These are phyloP conservation scores for Aspergillus pseudoglaucus DNA, from an alignment of 2,329 filamentous ascomycete genomes.

Conservation along the genomic window DNA sequence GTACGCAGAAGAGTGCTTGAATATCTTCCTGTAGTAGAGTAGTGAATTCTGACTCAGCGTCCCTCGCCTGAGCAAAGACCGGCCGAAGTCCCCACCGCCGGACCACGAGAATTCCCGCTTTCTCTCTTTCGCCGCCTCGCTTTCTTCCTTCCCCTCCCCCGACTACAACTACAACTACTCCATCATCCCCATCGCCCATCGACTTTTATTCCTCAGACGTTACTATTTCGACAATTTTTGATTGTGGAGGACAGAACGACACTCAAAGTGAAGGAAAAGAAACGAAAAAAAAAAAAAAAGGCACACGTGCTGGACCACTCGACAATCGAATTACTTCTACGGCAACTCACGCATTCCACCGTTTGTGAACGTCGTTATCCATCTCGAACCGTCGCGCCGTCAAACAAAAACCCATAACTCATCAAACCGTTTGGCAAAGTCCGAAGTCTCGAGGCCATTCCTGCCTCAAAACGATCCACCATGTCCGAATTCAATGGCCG, in stretches of 20 bases:
- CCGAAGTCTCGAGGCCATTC: conserved; percentile 3
- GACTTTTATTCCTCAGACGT: background rate
- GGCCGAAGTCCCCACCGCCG: background rate
- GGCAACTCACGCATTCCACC: no score
- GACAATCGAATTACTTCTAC: no score
- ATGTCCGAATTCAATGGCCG: conserved; percentile 74
- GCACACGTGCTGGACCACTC: background rate
- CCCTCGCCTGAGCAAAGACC: background rate
- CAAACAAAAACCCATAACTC: background rate
- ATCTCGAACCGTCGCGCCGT: background rate
- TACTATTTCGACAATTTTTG: background rate
- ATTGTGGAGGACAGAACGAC: background rate
- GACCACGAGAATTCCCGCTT: background rate
- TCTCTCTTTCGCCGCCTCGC: conserved; percentile 3
- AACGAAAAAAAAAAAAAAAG: background rate
- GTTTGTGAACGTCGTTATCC: background rate
- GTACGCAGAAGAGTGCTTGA: no score
- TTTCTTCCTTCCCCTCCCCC: conserved; percentile 1
- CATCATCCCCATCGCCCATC: background rate
- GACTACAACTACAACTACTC: background rate
- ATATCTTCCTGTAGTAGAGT: no score
- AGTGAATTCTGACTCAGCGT: background rate
- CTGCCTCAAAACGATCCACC: conserved; percentile 13
- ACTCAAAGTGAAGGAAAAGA: background rate
- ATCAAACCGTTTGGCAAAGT: background rate